These are phyloP conservation scores for Aspergillus arachidicola DNA, from an alignment of 2,329 filamentous ascomycete species.

Conservation along the genomic window DNA sequence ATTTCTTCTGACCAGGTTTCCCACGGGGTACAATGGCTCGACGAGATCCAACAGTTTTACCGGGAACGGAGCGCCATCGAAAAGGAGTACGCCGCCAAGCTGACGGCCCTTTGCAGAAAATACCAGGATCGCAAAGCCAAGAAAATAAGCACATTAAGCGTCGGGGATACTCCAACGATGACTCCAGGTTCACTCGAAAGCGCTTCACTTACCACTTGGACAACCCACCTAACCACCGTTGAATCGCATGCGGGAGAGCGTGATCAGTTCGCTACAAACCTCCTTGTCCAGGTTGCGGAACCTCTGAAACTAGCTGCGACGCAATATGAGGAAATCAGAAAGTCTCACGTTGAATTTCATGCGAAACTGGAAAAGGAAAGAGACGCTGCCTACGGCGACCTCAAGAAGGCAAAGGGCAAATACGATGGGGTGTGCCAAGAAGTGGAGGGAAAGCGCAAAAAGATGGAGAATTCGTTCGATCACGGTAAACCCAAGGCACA, in stretches of 20 bases:
- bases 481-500: slow-evolving; percentile 84
- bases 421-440: slow-evolving; percentile 94
- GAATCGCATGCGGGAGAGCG: slow-evolving; percentile 88
- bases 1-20: slow-evolving; percentile 58
- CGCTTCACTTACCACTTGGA: slow-evolving; percentile 95
- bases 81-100: slow-evolving; percentile 92
- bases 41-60: slow-evolving; percentile 97
- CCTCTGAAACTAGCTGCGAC: slow-evolving; percentile 74
- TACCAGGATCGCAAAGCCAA: slow-evolving; percentile 97
- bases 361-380: slow-evolving; percentile 86
- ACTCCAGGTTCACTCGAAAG: slow-evolving; percentile 95
- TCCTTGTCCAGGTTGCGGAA: slow-evolving; percentile 80
- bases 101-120: slow-evolving; percentile 86
- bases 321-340: slow-evolving; percentile 89
- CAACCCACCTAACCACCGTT: slow-evolving; percentile 85
- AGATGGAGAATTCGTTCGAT: slow-evolving; percentile 90
- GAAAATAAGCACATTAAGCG: slow-evolving; percentile 83
- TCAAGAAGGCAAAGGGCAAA: slow-evolving; percentile 88
- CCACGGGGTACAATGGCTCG: slow-evolving; percentile 89
- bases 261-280: slow-evolving; percentile 77
- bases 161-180: slow-evolving; percentile 88
- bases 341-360: slow-evolving; percentile 86
- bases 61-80: slow-evolving; percentile 91
- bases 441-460: slow-evolving; percentile 91
- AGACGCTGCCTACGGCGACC: slow-evolving; percentile 77